phyloP scores from a whole-genome alignment of 2,329 filamentous ascomycete species.

The Apiospora phragmitis region DNA sequence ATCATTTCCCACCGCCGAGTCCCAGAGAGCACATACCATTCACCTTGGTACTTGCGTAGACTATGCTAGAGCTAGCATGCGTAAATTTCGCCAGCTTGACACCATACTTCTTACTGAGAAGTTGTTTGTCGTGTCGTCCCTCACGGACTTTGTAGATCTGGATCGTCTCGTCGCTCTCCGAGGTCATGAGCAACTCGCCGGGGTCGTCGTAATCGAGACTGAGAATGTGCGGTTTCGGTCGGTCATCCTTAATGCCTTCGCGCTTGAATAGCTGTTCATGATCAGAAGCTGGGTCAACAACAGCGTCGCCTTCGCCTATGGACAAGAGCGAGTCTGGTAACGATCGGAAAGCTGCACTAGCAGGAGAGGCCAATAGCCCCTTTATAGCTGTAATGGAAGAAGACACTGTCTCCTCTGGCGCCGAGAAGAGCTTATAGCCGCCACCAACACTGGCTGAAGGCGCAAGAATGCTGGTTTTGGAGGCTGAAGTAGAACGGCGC shows the following conservation, averaged over 20 bases:
- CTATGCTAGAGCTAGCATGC: slow-evolving; percentile 84
- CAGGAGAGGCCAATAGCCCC: background rate
- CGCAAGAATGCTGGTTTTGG: background rate
- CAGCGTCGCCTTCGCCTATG: background rate
- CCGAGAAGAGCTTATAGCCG: background rate
- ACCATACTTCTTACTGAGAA: slow-evolving; percentile 96
- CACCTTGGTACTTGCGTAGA: slow-evolving; percentile 94
- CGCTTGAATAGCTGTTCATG: slow-evolving; percentile 57
- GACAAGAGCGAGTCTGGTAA: background rate
- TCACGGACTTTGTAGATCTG: slow-evolving; percentile 94
- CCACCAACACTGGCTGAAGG: background rate
- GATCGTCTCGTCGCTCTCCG: slow-evolving; percentile 90
- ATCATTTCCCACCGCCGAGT: background rate
- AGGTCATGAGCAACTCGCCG: slow-evolving; percentile 87
- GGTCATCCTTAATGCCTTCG: slow-evolving; percentile 54
- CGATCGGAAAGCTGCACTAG: background rate
- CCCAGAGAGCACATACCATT: slow-evolving; percentile 59
- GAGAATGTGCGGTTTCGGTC: slow-evolving; percentile 66
- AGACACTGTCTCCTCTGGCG: background rate
- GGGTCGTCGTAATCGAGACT: slow-evolving; percentile 97
- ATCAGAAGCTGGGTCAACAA: background rate
- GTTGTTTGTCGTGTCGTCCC: slow-evolving; percentile 82
- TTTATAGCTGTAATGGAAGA: background rate
- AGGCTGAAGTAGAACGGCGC: background rate
- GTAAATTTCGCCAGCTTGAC: slow-evolving; percentile 93